A percentile compares a stretch with the other conserved stretches of the same genome.
Conservation (phyloP, 176 grass and related monocot species). For the Eremochloa ophiuroides region DNA sequence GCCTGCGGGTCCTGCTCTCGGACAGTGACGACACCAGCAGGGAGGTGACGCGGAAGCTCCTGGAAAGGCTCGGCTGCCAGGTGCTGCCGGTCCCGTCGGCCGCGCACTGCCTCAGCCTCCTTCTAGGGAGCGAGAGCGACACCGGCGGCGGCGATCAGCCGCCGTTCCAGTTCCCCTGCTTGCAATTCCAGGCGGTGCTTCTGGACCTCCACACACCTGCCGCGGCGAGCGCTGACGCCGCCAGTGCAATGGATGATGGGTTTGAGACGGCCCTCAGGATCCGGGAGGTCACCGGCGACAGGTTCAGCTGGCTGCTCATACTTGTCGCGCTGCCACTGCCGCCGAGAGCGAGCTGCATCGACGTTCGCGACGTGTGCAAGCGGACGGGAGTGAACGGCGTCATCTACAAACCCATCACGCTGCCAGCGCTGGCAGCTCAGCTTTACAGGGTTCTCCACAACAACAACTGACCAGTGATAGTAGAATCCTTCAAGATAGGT, state of each 20-base stretch:
- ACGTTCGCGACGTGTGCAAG: constrained; percentile 5
- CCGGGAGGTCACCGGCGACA: constrained; percentile 14
- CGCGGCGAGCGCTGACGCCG: neutral
- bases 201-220: neutral
- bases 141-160: neutral
- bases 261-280: constrained; percentile 16
- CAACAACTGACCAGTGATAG: neutral
- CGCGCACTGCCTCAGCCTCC: neutral
- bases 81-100: constrained; percentile 7
- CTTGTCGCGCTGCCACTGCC: neutral
- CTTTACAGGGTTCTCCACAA: neutral
- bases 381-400: constrained; percentile 12
- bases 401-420: constrained; percentile 13
- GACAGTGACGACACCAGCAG: neutral
- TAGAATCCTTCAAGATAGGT: too few species aligned
- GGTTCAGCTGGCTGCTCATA: constrained; percentile 12
- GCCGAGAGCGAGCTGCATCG: neutral
- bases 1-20: constrained; percentile 13
- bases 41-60: constrained; percentile 25
- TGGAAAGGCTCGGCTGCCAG: constrained; percentile 29
- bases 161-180: neutral
- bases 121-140: neutral
- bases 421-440: constrained; percentile 4
- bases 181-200: neutral
- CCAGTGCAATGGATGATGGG: neutral